These are phyloP conservation scores for Laetiporus sulphureus DNA, from an alignment of 1,284 basidiomycete species.

Conservation along the genomic window DNA sequence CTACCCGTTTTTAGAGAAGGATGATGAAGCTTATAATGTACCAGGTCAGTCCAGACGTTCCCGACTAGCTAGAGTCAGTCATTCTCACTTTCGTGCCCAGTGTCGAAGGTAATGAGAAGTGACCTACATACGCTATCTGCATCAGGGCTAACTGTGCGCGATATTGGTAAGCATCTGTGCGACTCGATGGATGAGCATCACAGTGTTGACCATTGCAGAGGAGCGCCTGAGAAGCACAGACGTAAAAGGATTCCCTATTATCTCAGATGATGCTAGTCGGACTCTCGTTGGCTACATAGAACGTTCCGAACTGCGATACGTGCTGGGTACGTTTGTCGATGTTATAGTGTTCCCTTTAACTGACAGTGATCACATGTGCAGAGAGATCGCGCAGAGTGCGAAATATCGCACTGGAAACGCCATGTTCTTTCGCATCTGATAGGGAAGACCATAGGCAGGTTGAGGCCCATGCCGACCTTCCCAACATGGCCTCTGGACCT, in stretches of 20 bases:
- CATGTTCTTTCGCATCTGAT: slow-evolving; percentile 61
- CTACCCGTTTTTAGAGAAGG: slow-evolving; percentile 93
- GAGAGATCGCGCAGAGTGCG: slow-evolving; percentile 66
- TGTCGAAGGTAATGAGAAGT: slow-evolving; percentile 84
- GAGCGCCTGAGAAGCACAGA: slow-evolving; percentile 58
- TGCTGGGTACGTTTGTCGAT: slow-evolving; percentile 55
- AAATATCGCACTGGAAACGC: slow-evolving; percentile 56
- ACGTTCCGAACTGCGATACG: slow-evolving; percentile 79
- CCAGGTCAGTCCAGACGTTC: slow-evolving; percentile 69
- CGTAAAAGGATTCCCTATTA: slow-evolving; percentile 91
- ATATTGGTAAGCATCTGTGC: slow-evolving; percentile 57
- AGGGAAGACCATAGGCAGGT: slow-evolving; percentile 37
- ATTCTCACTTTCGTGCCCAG: slow-evolving; percentile 32
- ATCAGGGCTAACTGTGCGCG: slow-evolving; percentile 68
- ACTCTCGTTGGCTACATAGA: slow-evolving; percentile 87
- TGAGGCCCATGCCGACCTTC: slow-evolving; percentile 27
- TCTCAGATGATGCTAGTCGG: slow-evolving; percentile 49
- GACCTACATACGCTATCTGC: slow-evolving; percentile 72
- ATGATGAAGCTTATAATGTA: slow-evolving; percentile 87
- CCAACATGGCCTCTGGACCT: slow-evolving; percentile 42
- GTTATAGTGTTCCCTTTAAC: neutral
- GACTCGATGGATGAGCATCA: slow-evolving; percentile 3
- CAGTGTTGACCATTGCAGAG: slow-evolving; percentile 38
- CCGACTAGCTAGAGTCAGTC: too few species aligned
- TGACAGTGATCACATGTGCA: slow-evolving; percentile 23